Evolutionary conservation across 345 rosid species (phyloP).

Genomic region (Citropsis articulata): DNA sequence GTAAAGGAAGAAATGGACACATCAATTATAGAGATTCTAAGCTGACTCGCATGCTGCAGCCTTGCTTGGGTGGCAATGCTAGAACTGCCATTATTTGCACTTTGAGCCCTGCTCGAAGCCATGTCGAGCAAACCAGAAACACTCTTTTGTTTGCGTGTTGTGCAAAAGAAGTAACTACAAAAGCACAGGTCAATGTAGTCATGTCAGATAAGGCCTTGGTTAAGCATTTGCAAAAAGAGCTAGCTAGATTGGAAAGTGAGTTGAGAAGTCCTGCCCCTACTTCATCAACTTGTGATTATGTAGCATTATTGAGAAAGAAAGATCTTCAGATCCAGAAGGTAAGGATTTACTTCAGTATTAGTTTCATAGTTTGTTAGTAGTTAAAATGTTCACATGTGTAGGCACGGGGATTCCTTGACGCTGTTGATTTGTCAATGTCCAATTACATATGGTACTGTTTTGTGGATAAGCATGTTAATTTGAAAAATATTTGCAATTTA

Average conservation of each 20-base stretch:
- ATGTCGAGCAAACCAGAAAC: conserved; percentile 97
- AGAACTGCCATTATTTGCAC: conserved; percentile 96
- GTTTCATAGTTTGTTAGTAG: neutral
- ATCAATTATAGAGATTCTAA: conserved; percentile 96
- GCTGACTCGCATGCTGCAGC: conserved; percentile 89
- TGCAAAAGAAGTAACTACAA: conserved; percentile 95
- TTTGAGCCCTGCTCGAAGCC: conserved; percentile 93
- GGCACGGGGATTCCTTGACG: neutral
- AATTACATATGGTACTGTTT: neutral
- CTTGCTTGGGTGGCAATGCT: conserved; percentile 96
- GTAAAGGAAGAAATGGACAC: conserved; percentile 92
- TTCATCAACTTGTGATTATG: conserved; percentile 56
- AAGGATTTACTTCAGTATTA: conserved; percentile 10
- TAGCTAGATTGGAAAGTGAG: conserved; percentile 94
- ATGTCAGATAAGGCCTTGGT: conserved; percentile 99
- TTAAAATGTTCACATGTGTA: neutral
- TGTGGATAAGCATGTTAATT: neutral
- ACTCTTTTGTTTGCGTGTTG: conserved; percentile 95
- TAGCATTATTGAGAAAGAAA: conserved; percentile 67
- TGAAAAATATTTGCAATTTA: neutral
- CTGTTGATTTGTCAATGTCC: neutral
- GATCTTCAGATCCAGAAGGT: conserved; percentile 97
- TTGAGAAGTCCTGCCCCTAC: conserved; percentile 65
- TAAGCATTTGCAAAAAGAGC: conserved; percentile 85
- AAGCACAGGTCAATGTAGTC: conserved; percentile 95